phyloP scores from a whole-genome alignment of 2,329 filamentous ascomycete genomes.

The Raffaelea deltoideospora region DNA sequence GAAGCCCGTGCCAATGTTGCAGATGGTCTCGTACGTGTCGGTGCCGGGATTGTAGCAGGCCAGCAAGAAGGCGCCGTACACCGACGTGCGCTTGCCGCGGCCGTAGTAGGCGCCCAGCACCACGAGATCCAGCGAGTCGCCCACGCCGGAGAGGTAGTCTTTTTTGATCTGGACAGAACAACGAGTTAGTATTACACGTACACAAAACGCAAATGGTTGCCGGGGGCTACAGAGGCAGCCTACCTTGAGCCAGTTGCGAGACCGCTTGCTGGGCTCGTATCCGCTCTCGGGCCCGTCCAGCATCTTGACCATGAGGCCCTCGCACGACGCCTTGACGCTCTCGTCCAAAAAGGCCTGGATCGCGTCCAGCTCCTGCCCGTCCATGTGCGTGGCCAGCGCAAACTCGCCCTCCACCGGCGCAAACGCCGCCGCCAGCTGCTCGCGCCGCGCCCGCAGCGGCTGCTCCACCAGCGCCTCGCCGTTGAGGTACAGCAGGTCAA shows the following conservation, averaged over 20 bases:
- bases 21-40: constrained; percentile 85
- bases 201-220: too few relatives aligned
- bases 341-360: constrained; percentile 90
- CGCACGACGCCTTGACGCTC: constrained; percentile 87
- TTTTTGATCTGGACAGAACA: too few relatives aligned
- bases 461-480: constrained; percentile 82
- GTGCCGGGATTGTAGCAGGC: constrained; percentile 75
- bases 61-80: constrained; percentile 89
- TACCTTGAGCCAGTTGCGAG: constrained; percentile 98
- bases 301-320: constrained; percentile 99
- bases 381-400: constrained; percentile 70
- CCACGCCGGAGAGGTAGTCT: constrained; percentile 85
- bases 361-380: constrained; percentile 80
- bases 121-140: constrained; percentile 91
- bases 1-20: constrained; percentile 97
- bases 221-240: too few relatives aligned
- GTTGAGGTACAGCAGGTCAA: constrained; percentile 87
- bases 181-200: too few relatives aligned
- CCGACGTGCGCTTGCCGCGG: constrained; percentile 86
- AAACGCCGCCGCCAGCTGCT: constrained; percentile 61
- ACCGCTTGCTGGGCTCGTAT: constrained; percentile 92
- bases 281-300: constrained; percentile 81
- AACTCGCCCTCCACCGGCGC: constrained; percentile 76
- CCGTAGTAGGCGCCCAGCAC: constrained; percentile 90
- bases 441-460: constrained; percentile 67